phyloP scores from a whole-genome alignment of 441 rosid species.

The Rhodomyrtus psidioides region DNA sequence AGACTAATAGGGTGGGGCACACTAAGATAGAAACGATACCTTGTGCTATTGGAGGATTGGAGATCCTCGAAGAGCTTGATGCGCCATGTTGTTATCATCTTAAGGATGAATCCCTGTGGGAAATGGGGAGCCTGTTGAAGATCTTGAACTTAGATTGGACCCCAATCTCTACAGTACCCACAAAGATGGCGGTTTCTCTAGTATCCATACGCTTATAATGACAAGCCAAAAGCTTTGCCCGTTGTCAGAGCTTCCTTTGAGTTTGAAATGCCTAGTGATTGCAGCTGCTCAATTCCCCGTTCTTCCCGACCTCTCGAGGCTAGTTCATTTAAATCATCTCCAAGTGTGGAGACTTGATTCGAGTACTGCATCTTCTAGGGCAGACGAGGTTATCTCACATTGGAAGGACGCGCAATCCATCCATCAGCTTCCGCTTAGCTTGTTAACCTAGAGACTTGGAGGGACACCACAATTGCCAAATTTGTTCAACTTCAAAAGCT shows the following conservation, averaged over 20 bases:
- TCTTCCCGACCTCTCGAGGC: background rate
- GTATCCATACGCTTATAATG: background rate
- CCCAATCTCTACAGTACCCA: rapidly evolving
- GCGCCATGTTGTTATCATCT: background rate
- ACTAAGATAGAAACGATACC: background rate
- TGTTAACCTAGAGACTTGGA: too few relatives aligned
- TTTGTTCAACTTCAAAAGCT: background rate
- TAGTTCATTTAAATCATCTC: background rate
- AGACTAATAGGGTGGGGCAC: background rate
- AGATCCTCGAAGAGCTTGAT: background rate
- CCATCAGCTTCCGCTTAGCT: too few relatives aligned
- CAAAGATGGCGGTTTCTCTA: background rate
- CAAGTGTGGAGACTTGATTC: background rate
- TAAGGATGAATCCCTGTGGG: background rate
- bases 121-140: background rate
- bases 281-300: background rate
- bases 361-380: background rate
- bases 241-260: background rate
- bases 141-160: background rate
- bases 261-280: background rate
- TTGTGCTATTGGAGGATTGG: rapidly evolving
- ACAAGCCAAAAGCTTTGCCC: background rate
- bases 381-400: background rate
- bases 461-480: background rate
- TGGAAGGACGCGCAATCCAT: too few relatives aligned